Conservation (phyloP, 805 yeast genomes). For the Tetrapisispora nanseiensis region DNA sequence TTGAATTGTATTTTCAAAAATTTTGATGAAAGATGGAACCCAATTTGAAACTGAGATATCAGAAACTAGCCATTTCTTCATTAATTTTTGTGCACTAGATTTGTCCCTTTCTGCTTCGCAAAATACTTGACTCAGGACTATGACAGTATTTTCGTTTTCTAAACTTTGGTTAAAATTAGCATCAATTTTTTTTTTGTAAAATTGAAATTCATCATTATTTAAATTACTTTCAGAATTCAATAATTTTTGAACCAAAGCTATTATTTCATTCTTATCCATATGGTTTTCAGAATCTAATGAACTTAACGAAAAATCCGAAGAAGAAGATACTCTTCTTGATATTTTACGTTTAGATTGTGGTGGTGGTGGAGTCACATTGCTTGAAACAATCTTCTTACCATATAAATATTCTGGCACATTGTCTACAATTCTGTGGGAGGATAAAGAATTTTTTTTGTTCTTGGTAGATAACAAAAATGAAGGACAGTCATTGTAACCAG, state of each 20-base stretch:
- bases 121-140: slow-evolving; percentile 20
- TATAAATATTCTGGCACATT: slow-evolving; percentile 4
- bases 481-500: slow-evolving; percentile 38
- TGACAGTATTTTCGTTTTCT: slow-evolving; percentile 21
- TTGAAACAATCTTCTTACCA: neutral
- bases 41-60: slow-evolving; percentile 51
- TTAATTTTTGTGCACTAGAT: slow-evolving; percentile 28
- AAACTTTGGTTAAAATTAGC: slow-evolving; percentile 21
- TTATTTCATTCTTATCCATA: slow-evolving; percentile 12
- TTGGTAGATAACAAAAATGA: slow-evolving; percentile 14
- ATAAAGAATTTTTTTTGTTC: neutral
- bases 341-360: slow-evolving; percentile 3
- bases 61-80: slow-evolving; percentile 44
- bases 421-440: slow-evolving; percentile 1
- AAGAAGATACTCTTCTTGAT: slow-evolving; percentile 1
- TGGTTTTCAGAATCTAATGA: neutral
- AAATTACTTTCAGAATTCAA: slow-evolving; percentile 26
- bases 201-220: slow-evolving; percentile 34
- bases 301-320: neutral
- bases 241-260: slow-evolving; percentile 18
- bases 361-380: slow-evolving; percentile 2
- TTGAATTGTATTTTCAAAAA: slow-evolving; percentile 16
- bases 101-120: slow-evolving; percentile 15
- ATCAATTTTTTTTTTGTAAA: slow-evolving; percentile 35
- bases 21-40: slow-evolving; percentile 58